Evolutionary conservation across 768 basidiomycete genomes (phyloP), one percentile per base, ranked within the genome.

Genomic region (Hydnomerulius pinastri): DNA sequence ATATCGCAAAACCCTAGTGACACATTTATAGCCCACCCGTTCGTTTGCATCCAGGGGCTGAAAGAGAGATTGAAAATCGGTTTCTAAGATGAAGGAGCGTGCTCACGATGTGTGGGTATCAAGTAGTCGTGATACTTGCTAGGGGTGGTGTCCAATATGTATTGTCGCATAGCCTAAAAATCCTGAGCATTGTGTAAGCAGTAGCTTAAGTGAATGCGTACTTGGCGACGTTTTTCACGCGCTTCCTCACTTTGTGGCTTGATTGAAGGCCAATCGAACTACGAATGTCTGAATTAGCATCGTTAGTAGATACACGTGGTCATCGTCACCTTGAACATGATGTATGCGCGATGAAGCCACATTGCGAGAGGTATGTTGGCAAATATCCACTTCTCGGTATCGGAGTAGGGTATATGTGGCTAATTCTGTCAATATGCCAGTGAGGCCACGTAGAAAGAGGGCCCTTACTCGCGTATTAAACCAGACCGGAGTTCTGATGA

Each of bases 41-140:
- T 32, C 86, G 75, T 64, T 84, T 85, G 61, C 83, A 86, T 18
- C 84, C 84, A 25, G 79, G 76, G 29, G 78, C 83, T 82, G 38
- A 28, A 25, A 6, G 36, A 9, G 15, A 23, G 6, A 4, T 40
- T 21, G 11, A 50, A 11, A 46, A 28, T 8, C 35, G 21, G n/a
- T 11, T 20, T 28, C 32, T 12, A 43, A 23, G 21, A 24, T 28
- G 10, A 23, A 13, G 21, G 6, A 29, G 20, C 37, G 30, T 23
- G 50, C 78, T 36, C 60, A 80, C 82, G 68, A 68, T 79, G 81
- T 9, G 68, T 65, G 4, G 85, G 85, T 47, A 76, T 77, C 41
- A 87, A 62, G 36, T 71, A 61, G 18, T 72, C 62, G 29, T 70
- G 64, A 53, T 80, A 73, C 48, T 77, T 72, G 54, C 75, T 74